These are phyloP conservation scores for Podila clonocystis DNA, from an alignment of 192 early-diverging fungal genomes.

Conservation along the genomic window DNA sequence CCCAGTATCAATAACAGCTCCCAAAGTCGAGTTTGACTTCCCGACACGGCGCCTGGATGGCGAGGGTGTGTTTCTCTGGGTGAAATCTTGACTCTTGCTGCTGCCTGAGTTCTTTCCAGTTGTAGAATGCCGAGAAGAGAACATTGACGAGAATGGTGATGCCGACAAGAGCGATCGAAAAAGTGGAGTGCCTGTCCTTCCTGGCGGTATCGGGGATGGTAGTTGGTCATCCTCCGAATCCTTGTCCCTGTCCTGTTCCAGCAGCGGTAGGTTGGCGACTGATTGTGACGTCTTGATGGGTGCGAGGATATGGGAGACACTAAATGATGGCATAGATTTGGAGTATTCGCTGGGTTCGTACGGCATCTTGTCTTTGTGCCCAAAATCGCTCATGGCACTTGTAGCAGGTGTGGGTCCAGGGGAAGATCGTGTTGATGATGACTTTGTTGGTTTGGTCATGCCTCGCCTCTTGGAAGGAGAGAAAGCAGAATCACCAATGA, in stretches of 20 bases:
- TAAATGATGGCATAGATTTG: conserved; percentile 35
- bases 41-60: background rate
- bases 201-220: background rate
- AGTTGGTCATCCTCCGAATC: background rate
- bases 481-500: conserved; percentile 5
- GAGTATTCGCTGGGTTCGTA: conserved; percentile 44
- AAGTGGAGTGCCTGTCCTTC: background rate
- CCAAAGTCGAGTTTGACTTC: background rate
- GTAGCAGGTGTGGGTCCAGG: conserved; percentile 11
- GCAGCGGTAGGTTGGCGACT: background rate
- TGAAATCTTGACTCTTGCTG: conserved; percentile 2
- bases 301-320: conserved; percentile 7
- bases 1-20: background rate
- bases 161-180: conserved; percentile 27
- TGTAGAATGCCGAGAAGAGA: conserved; percentile 5
- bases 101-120: background rate
- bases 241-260: background rate
- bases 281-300: conserved; percentile 7
- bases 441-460: background rate
- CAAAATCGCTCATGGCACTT: conserved; percentile 18
- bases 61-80: background rate
- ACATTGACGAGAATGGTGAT: conserved; percentile 41
- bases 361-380: conserved; percentile 8
- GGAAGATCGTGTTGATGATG: conserved; percentile 5
- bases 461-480: background rate